phyloP scores from a whole-genome alignment of 1,284 basidiomycete genomes.

The Macrocystidia cucumis region DNA sequence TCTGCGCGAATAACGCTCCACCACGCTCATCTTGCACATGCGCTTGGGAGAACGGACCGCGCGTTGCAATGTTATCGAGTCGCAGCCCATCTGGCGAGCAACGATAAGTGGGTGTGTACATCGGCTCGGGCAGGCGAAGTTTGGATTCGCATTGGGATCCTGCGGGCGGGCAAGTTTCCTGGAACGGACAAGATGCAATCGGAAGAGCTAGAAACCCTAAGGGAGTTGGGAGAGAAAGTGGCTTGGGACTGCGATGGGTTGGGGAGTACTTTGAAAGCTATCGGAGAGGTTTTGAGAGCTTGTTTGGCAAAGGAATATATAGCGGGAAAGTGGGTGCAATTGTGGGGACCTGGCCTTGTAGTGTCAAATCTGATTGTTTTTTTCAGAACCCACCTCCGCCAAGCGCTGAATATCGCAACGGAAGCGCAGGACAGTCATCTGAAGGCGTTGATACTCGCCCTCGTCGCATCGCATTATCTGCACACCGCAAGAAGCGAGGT shows the following conservation, averaged over 20 bases:
- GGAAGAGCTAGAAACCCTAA: conserved; percentile 21
- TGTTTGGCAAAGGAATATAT: conserved; percentile 48
- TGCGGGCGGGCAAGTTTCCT: conserved; percentile 10
- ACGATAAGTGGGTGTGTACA: conserved; percentile 43
- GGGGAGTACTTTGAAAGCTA: conserved; percentile 47
- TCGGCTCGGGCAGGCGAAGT: conserved; percentile 55
- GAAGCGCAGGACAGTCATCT: conserved; percentile 61
- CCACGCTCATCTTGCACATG: conserved; percentile 66
- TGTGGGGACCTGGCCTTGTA: conserved; percentile 9
- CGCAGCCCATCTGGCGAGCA: conserved; percentile 36
- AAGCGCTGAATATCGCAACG: conserved; percentile 49
- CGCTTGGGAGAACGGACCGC: conserved; percentile 30
- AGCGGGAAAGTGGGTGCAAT: conserved; percentile 44
- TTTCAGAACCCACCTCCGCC: conserved; percentile 50
- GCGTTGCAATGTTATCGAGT: conserved; percentile 57
- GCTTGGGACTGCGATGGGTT: conserved; percentile 37
- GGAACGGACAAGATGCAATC: not conserved
- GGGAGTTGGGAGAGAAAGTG: conserved; percentile 27
- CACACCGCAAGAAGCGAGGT: conserved; percentile 66
- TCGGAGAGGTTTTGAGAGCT: conserved; percentile 47
- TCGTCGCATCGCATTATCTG: conserved; percentile 61
- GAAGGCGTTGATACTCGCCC: conserved; percentile 56
- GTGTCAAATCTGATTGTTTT: conserved; percentile 4
- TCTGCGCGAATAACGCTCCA: conserved; percentile 57
- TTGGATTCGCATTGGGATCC: conserved; percentile 45